Evolutionary conservation across 2,329 filamentous ascomycete genomes (phyloP).

Genomic region (Penicillium sp.): DNA sequence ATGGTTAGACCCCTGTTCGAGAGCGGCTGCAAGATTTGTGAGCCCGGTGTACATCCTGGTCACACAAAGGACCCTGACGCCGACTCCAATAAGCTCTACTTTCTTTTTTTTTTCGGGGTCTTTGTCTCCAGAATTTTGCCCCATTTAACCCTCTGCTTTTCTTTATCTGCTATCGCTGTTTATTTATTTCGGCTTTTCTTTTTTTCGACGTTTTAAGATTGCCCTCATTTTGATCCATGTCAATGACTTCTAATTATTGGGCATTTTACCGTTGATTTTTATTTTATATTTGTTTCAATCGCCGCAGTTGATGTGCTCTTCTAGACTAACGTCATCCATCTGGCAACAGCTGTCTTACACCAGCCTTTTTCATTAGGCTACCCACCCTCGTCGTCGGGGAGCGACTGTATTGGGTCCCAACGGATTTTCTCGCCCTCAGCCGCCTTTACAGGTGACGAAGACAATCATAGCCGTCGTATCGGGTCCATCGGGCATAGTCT

Average conservation of each 20-base stretch:
- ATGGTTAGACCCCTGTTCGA: conserved; percentile 12
- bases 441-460: conserved; percentile 34
- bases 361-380: conserved; percentile 34
- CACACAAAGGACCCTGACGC: conserved; percentile 14
- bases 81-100: conserved; percentile 1
- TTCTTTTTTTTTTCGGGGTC: neutral
- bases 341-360: conserved; percentile 31
- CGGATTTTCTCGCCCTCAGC: conserved; percentile 31
- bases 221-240: neutral
- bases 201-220: neutral
- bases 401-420: conserved; percentile 32
- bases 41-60: conserved; percentile 14
- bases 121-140: neutral
- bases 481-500: conserved; percentile 45
- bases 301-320: conserved; percentile 5
- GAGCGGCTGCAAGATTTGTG: conserved; percentile 6
- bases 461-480: conserved; percentile 51
- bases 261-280: conserved; percentile 9
- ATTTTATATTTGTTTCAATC: conserved; percentile 2
- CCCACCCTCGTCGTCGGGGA: conserved; percentile 33
- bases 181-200: neutral
- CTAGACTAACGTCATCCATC: neutral
- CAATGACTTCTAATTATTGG: neutral
- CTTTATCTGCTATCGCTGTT: neutral
- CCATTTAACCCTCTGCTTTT: neutral